Evolutionary conservation across 192 early-diverging fungal genomes (phyloP).

Genomic region (Podila horticola): DNA sequence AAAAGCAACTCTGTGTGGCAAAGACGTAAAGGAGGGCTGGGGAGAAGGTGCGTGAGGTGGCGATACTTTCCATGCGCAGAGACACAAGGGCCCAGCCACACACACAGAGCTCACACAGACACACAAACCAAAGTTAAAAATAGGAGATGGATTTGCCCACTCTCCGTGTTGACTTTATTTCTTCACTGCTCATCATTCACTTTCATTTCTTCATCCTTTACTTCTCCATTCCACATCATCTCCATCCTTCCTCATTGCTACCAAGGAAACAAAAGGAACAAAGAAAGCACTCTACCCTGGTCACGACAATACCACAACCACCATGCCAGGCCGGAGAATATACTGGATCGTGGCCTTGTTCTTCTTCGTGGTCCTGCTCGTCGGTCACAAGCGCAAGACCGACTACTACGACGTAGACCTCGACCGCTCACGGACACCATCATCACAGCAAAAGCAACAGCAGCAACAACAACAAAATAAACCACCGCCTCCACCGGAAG

Average conservation of each 20-base stretch:
- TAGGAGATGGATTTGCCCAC: neutral
- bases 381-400: conserved; percentile 4
- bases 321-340: conserved; percentile 26
- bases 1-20: too few relatives aligned
- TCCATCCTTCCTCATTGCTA: conserved; percentile 7
- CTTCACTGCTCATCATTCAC: neutral
- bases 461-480: conserved; percentile 1
- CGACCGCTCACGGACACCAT: neutral
- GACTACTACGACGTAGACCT: neutral
- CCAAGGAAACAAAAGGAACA: neutral
- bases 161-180: neutral
- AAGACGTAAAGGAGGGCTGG: too few relatives aligned
- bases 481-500: neutral
- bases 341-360: conserved; percentile 23
- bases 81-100: too few relatives aligned
- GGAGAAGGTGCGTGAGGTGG: too few relatives aligned
- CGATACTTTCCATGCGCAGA: too few relatives aligned
- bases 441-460: conserved; percentile 2
- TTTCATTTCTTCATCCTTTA: neutral
- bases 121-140: neutral
- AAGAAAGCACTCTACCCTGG: neutral
- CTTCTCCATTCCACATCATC: conserved; percentile 11
- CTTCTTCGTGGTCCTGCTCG: conserved; percentile 30
- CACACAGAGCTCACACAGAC: too few relatives aligned
- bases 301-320: neutral